Evolutionary conservation across 768 basidiomycete species (phyloP).

Genomic region (Calocera cornea): DNA sequence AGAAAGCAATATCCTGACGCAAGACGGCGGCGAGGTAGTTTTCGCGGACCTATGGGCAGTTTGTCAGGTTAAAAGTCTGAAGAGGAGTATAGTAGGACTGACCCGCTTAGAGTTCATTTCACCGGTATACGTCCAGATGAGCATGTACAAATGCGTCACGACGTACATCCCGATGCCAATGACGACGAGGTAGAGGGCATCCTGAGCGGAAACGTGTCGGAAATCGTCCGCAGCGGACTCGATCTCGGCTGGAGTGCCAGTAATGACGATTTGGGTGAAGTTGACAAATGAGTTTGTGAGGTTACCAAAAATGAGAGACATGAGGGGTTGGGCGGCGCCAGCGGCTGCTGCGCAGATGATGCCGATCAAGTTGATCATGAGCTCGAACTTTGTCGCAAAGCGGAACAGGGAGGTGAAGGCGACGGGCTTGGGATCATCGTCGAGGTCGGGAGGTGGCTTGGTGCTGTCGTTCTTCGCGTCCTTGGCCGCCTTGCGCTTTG

Average conservation of each 20-base stretch:
- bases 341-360: conserved; percentile 27
- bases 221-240: not conserved
- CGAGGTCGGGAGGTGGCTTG: conserved; percentile 9
- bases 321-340: conserved; percentile 23
- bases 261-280: conserved; percentile 21
- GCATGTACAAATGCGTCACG: conserved; percentile 25
- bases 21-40: conserved; percentile 30
- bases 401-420: conserved; percentile 25
- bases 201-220: conserved; percentile 13
- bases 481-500: conserved; percentile 18
- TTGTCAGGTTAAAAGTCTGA: not conserved
- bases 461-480: conserved; percentile 19
- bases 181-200: conserved; percentile 18
- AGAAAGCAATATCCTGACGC: conserved; percentile 32
- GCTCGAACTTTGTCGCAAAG: conserved; percentile 26
- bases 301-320: conserved; percentile 28
- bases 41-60: conserved; percentile 23
- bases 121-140: conserved; percentile 30
- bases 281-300: conserved; percentile 14
- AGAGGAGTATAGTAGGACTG: not conserved
- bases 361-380: conserved; percentile 25
- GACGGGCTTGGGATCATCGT: conserved; percentile 17
- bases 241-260: conserved; percentile 22
- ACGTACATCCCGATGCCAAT: conserved; percentile 28
- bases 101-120: conserved; percentile 27